Percentiles rank a stretch among this genome's conserved stretches.
These are phyloP conservation scores for Vicia faba DNA, from an alignment of 306 rosid species.

Conservation along the genomic window DNA sequence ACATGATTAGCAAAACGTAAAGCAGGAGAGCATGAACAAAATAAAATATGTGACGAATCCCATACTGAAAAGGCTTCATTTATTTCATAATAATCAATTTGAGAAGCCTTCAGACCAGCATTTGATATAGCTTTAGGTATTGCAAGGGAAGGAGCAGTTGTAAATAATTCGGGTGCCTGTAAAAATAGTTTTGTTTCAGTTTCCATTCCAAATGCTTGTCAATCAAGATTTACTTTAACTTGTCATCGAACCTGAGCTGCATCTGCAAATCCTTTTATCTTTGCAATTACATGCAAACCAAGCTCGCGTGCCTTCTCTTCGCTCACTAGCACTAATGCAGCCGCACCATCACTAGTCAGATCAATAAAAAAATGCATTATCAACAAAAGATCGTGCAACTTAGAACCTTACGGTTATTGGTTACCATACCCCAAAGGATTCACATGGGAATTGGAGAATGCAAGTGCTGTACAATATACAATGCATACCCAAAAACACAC, in stretches of 20 bases:
- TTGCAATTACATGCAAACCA: constrained; percentile 80
- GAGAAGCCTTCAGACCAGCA: constrained; percentile 82
- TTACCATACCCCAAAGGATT: too few relatives aligned
- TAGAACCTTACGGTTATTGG: constrained; percentile 24
- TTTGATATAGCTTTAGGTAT: constrained; percentile 86
- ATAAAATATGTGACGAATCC: constrained; percentile 16
- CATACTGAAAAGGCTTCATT: constrained; percentile 96
- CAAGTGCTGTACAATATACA: neutral
- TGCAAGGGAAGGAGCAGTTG: constrained; percentile 90
- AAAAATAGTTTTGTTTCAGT: constrained; percentile 46
- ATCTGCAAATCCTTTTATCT: constrained; percentile 86
- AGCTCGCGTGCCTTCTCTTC: constrained; percentile 82
- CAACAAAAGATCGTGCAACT: constrained; percentile 29
- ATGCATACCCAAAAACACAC: neutral
- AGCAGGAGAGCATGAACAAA: constrained; percentile 12
- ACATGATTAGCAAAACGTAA: constrained; percentile 3
- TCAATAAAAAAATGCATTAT: constrained; percentile 39
- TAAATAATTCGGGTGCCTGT: constrained; percentile 85
- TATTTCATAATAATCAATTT: constrained; percentile 86
- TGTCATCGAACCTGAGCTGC: constrained; percentile 77
- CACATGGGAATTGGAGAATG: too few relatives aligned
- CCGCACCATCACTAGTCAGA: constrained; percentile 84
- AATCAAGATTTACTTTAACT: constrained; percentile 36
- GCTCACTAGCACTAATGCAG: constrained; percentile 89
- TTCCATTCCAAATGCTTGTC: constrained; percentile 36